Percentiles rank a stretch among this genome's conserved stretches.
phyloP scores from a whole-genome alignment of 345 rosid species.

The Eutrema yunnanense region DNA sequence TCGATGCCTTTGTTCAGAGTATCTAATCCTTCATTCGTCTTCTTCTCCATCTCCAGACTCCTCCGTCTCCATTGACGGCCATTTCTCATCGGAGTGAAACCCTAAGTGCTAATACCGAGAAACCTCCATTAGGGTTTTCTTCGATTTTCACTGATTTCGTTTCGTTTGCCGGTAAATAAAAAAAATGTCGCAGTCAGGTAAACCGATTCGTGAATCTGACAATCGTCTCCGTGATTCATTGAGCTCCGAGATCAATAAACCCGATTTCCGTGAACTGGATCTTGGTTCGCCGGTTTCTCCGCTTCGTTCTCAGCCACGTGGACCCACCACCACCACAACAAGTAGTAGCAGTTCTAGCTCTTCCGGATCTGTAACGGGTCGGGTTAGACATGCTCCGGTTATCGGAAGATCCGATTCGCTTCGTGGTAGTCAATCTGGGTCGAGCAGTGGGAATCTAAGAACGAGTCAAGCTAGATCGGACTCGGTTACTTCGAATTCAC shows the following conservation, averaged over 20 bases:
- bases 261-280: slow-evolving; percentile 93
- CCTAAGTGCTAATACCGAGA: background rate
- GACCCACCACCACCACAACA: slow-evolving; percentile 33
- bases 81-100: slow-evolving; percentile 26
- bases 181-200: slow-evolving; percentile 60
- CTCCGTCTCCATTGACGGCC: slow-evolving; percentile 26
- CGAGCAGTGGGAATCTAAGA: slow-evolving; percentile 37
- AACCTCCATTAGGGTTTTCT: slow-evolving; percentile 6
- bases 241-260: slow-evolving; percentile 66
- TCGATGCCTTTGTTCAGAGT: slow-evolving; percentile 11
- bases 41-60: slow-evolving; percentile 23
- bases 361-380: slow-evolving; percentile 78
- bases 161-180: background rate
- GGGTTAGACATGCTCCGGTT: slow-evolving; percentile 27
- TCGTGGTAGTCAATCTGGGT: slow-evolving; percentile 15
- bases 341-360: slow-evolving; percentile 73
- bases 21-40: slow-evolving; percentile 14
- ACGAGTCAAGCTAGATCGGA: slow-evolving; percentile 66
- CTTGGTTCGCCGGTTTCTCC: slow-evolving; percentile 97
- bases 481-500: slow-evolving; percentile 36
- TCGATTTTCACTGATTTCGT: background rate
- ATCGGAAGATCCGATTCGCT: slow-evolving; percentile 41
- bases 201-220: slow-evolving; percentile 38
- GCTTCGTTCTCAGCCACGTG: slow-evolving; percentile 53
- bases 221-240: slow-evolving; percentile 53